Base-by-base conservation (phyloP, 164 flowering plant species). In the Piper longum region DNA sequence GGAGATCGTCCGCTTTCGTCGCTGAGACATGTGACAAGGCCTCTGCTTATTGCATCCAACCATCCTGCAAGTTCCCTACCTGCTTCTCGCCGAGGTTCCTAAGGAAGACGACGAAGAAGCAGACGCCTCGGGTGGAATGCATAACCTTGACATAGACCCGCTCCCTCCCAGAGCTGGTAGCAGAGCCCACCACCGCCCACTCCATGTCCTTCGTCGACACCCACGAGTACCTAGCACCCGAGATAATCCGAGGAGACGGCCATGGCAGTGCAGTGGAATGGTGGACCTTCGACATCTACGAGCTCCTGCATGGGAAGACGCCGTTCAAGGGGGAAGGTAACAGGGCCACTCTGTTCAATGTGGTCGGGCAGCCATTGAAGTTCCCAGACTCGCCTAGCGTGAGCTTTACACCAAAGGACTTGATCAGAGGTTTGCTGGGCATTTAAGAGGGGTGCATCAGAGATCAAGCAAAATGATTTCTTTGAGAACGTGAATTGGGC, bases 401-500 rank as follows among this genome's bases (percentile, higher is more conserved):
- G 43, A 67, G 64, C 16, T 16, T 16, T 13, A 56, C 43, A 19
- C 65, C 70, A 0, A 59, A 43, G 40, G 70, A 61, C 60, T 60
- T 67, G 60, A 67, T 67, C 16, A 48, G 64, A 7, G 61, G 70
- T 19, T 60, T 62, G 13, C 19, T 67, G 41, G 70, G n/a, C n/a
- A n/a, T n/a, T n/a, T n/a, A 67, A 44, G 57, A 60, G 69, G 69
- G 69, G 69, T 52, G 69, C 69, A 17, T 60, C 69, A 17, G 64
- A 66, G 64, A 62, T 61, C 16, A 67, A 67, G 42, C 65, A 62
- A 45, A 65, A 67, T 44, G 65, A 64, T 17, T 67, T 67, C 65
- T 62, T 67, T 67, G 70, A 67, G 41, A 61, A 65, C 18, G 65
- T 67, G 65, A 67, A 67, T 18, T 67, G 70, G 70, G 70, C 70